Evolutionary conservation across 2,329 filamentous ascomycete species (phyloP).

Genomic region (Aspergillus pseudoglaucus): DNA sequence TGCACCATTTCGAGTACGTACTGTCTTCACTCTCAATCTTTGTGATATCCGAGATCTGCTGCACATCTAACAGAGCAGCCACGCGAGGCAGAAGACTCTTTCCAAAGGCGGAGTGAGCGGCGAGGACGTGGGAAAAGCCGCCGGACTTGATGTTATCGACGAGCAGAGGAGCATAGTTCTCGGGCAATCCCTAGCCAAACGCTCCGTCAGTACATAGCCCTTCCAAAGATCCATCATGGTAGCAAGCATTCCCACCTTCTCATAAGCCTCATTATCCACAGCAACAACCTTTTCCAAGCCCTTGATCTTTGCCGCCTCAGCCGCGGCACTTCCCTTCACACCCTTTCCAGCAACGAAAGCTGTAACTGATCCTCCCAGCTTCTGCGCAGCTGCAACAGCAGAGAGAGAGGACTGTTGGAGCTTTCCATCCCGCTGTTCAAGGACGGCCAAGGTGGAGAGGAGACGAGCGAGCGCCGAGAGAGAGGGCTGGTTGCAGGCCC

Average conservation of each 20-base stretch:
- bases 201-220: slow-evolving; percentile 2
- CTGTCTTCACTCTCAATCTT: slow-evolving; percentile 80
- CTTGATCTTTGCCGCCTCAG: slow-evolving; percentile 79
- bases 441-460: slow-evolving; percentile 79
- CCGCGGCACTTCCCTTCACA: slow-evolving; percentile 64
- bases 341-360: slow-evolving; percentile 79
- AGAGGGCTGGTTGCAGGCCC: slow-evolving; percentile 38
- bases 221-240: neutral
- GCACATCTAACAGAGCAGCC: slow-evolving; percentile 81
- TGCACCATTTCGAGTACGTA: slow-evolving; percentile 30
- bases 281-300: slow-evolving; percentile 87
- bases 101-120: slow-evolving; percentile 88
- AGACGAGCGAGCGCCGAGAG: slow-evolving; percentile 59
- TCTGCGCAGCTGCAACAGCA: slow-evolving; percentile 77
- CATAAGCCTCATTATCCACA: slow-evolving; percentile 83
- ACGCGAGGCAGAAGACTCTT: slow-evolving; percentile 91
- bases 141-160: slow-evolving; percentile 97
- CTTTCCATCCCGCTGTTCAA: slow-evolving; percentile 88
- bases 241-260: slow-evolving; percentile 57
- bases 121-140: slow-evolving; percentile 85
- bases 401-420: slow-evolving; percentile 76
- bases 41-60: slow-evolving; percentile 91
- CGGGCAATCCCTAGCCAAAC: slow-evolving; percentile 65
- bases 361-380: slow-evolving; percentile 77
- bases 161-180: slow-evolving; percentile 88